Percentiles rank a stretch among this genome's conserved stretches.
Conservation (phyloP, 768 basidiomycete genomes). For the Lactarius deliciosus region DNA sequence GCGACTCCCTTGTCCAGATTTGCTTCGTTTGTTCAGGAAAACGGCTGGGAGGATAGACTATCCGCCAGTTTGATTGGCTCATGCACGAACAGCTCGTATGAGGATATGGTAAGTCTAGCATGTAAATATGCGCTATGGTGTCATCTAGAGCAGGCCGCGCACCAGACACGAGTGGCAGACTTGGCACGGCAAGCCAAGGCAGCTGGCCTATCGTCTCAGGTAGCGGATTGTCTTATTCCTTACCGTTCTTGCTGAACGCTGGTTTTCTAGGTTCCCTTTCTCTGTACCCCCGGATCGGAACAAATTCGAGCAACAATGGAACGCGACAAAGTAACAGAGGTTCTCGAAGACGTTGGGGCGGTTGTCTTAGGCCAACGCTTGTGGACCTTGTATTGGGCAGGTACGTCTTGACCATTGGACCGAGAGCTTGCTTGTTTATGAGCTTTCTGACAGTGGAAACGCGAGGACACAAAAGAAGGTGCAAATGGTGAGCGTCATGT, state of each 20-base stretch:
- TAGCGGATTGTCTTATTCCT: constrained; percentile 30
- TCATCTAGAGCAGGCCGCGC: constrained; percentile 15
- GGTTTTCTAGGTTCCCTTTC: constrained; percentile 65
- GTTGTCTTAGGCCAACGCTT: constrained; percentile 95
- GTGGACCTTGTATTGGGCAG: constrained; percentile 98
- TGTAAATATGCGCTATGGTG: not conserved
- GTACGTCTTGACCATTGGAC: constrained; percentile 37
- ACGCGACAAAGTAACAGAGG: constrained; percentile 81
- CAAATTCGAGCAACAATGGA: constrained; percentile 98
- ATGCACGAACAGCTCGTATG: constrained; percentile 99
- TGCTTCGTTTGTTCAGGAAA: constrained; percentile 70
- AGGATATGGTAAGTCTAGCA: constrained; percentile 71
- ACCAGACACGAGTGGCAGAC: constrained; percentile 87
- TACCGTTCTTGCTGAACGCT: not conserved
- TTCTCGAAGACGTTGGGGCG: constrained; percentile 87
- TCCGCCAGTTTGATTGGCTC: constrained; percentile 93
- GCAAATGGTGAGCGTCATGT: constrained; percentile 69
- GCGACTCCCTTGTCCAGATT: constrained; percentile 93
- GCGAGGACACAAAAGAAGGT: constrained; percentile 81
- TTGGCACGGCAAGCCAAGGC: constrained; percentile 86
- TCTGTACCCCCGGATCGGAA: constrained; percentile 90
- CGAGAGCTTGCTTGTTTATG: not conserved
- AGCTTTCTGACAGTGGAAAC: constrained; percentile 72
- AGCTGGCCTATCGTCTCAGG: constrained; percentile 78
- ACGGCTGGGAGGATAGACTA: constrained; percentile 92